Conservation (phyloP, 2,329 filamentous ascomycete species). For the Botrytis porri region DNA sequence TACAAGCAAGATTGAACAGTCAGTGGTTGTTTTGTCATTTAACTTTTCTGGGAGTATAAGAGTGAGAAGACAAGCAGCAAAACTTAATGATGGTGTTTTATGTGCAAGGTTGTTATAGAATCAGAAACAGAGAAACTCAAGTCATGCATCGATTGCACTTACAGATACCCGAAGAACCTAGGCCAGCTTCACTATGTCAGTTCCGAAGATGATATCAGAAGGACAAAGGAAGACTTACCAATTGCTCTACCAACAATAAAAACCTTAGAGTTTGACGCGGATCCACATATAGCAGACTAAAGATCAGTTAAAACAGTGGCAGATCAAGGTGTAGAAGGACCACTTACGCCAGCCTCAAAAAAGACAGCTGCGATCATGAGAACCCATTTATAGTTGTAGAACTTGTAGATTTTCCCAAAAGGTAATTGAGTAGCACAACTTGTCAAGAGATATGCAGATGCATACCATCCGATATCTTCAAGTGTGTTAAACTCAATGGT, state of each 20-base stretch:
- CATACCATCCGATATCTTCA: conserved; percentile 48
- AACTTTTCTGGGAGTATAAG: neutral
- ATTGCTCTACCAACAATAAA: conserved; percentile 40
- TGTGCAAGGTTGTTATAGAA: neutral
- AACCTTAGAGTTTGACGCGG: conserved; percentile 36
- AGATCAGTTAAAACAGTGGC: neutral
- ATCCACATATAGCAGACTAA: conserved; percentile 38
- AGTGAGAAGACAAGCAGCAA: no score
- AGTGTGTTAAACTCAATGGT: conserved; percentile 42
- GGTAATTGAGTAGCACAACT: conserved; percentile 33
- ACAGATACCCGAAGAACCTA: conserved; percentile 30
- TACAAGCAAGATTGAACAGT: neutral
- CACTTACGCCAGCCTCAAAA: conserved; percentile 39
- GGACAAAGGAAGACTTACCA: conserved; percentile 22
- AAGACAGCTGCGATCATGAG: conserved; percentile 35
- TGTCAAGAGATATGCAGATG: conserved; percentile 41
- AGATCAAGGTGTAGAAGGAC: neutral
- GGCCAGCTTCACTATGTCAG: conserved; percentile 25
- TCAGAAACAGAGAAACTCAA: neutral
- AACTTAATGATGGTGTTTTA: neutral
- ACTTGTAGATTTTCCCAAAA: conserved; percentile 38
- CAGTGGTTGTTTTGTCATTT: neutral
- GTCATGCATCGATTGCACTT: no score
- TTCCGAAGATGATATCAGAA: neutral
- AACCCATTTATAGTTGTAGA: conserved; percentile 37